Conservation (phyloP, 1,284 basidiomycete species). For the Ustilago hordei region DNA sequence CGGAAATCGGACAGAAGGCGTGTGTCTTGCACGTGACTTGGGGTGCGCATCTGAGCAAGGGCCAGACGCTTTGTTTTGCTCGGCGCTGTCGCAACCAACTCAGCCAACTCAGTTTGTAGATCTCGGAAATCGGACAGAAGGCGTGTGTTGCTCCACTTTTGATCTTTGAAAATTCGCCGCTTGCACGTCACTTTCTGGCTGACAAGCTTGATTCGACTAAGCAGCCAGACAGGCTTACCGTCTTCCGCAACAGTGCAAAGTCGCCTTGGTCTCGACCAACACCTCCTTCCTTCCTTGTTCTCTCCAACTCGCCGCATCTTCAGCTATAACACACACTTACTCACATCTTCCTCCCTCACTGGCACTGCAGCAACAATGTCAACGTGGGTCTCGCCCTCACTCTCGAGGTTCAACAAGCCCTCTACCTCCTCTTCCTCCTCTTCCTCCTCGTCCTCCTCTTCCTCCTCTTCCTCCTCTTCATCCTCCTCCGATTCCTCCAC, state of each 20-base stretch:
- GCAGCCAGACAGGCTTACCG: conserved; percentile 23
- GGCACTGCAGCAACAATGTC: conserved; percentile 21
- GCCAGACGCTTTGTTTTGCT: too few species aligned
- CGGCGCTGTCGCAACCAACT: too few species aligned
- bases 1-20: conserved; percentile 17
- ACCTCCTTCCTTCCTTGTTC: conserved; percentile 1
- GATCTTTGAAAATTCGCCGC: neutral
- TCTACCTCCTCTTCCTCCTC: conserved; percentile 5
- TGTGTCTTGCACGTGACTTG: neutral
- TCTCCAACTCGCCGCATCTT: neutral
- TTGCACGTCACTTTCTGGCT: neutral
- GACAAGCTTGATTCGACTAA: conserved; percentile 16
- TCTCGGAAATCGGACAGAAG: neutral
- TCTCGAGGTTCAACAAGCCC: conserved; percentile 33
- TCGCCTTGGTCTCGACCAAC: neutral
- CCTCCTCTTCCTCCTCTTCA: conserved; percentile 3
- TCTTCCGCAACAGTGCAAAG: conserved; percentile 1
- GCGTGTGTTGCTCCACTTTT: conserved; percentile 7
- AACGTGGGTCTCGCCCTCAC: conserved; percentile 41
- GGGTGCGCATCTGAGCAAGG: too few species aligned
- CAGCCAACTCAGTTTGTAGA: too few species aligned
- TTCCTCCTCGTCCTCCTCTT: conserved; percentile 1
- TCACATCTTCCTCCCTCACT: neutral
- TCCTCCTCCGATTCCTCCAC: conserved; percentile 2
- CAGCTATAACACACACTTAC: neutral